A percentile compares a stretch with the other conserved stretches of the same genome.
Evolutionary conservation across 2,329 filamentous ascomycete genomes (phyloP).

Genomic region (Ceratocystis harringtonii): DNA sequence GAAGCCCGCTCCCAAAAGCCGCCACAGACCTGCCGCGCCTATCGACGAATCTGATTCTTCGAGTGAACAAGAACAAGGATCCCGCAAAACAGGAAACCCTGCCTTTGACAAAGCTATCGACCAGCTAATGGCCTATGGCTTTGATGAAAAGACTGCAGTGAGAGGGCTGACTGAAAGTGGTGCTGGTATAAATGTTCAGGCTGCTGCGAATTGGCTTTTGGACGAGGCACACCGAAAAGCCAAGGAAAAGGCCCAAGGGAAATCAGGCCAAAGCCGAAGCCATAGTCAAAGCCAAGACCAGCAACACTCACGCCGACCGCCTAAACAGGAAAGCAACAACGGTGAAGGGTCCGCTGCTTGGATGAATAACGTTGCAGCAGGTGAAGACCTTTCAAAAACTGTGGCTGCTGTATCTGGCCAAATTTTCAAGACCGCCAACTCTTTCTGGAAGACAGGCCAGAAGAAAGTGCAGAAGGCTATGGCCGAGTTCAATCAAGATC

Average conservation of each 20-base stretch:
- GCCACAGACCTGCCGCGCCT: constrained; percentile 38
- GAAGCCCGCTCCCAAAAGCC: constrained; percentile 22
- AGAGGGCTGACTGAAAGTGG: constrained; percentile 68
- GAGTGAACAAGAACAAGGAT: constrained; percentile 23
- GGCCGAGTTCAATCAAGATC: constrained; percentile 60
- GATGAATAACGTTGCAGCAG: constrained; percentile 40
- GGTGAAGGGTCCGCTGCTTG: constrained; percentile 36
- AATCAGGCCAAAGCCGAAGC: constrained; percentile 21
- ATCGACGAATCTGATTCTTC: constrained; percentile 38
- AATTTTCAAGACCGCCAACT: constrained; percentile 86
- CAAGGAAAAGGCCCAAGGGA: constrained; percentile 51
- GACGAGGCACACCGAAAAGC: constrained; percentile 81
- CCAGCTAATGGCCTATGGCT: constrained; percentile 89
- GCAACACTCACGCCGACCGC: constrained; percentile 18
- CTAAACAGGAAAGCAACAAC: constrained; percentile 9
- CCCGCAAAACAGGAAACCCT: constrained; percentile 8
- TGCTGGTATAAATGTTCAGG: constrained; percentile 65
- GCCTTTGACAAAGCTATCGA: constrained; percentile 62
- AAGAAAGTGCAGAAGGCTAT: constrained; percentile 89
- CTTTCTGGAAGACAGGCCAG: constrained; percentile 84
- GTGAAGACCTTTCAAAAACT: constrained; percentile 59
- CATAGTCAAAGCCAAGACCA: constrained; percentile 4
- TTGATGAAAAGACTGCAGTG: constrained; percentile 68
- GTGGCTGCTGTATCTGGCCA: constrained; percentile 71
- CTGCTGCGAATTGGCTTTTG: constrained; percentile 74